phyloP scores from a whole-genome alignment of 208 protist genomes.

The Trypanosoma melophagium region DNA sequence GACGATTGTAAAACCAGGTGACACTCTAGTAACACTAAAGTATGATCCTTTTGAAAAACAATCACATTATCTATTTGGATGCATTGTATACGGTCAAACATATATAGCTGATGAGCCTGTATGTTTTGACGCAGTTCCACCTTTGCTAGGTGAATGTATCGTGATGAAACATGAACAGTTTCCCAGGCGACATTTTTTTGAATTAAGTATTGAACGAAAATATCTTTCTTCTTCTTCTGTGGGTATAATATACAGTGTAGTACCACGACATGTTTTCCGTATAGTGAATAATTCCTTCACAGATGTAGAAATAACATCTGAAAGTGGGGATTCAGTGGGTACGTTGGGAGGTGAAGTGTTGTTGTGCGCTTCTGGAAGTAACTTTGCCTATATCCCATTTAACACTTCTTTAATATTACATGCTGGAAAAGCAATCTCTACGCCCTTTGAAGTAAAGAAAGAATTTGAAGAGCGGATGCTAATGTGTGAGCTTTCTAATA shows the following conservation, averaged over 20 bases:
- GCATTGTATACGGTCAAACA: background rate
- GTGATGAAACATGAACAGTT: conserved; percentile 28
- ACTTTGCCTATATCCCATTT: conserved; percentile 36
- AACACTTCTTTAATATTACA: conserved; percentile 11
- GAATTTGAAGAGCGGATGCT: conserved; percentile 13
- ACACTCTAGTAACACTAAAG: conserved; percentile 18
- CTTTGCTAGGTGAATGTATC: conserved; percentile 16
- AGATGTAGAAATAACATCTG: conserved; percentile 28
- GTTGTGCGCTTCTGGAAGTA: conserved; percentile 5
- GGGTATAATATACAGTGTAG: conserved; percentile 8
- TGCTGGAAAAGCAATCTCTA: conserved; percentile 3
- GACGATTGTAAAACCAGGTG: conserved; percentile 6
- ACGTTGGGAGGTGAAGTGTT: conserved; percentile 20
- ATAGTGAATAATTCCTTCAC: conserved; percentile 24
- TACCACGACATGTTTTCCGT: conserved; percentile 23
- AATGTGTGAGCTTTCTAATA: background rate
- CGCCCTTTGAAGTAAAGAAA: conserved; percentile 23
- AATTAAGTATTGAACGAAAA: conserved; percentile 21
- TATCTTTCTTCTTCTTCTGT: background rate
- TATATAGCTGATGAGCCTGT: conserved; percentile 22
- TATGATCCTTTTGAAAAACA: conserved; percentile 26
- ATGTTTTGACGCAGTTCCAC: conserved; percentile 13
- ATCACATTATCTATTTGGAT: conserved; percentile 23
- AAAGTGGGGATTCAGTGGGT: conserved; percentile 26
- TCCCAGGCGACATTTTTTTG: conserved; percentile 30